Conservation (phyloP, 768 basidiomycete genomes). For the Mycena kentingensis region DNA sequence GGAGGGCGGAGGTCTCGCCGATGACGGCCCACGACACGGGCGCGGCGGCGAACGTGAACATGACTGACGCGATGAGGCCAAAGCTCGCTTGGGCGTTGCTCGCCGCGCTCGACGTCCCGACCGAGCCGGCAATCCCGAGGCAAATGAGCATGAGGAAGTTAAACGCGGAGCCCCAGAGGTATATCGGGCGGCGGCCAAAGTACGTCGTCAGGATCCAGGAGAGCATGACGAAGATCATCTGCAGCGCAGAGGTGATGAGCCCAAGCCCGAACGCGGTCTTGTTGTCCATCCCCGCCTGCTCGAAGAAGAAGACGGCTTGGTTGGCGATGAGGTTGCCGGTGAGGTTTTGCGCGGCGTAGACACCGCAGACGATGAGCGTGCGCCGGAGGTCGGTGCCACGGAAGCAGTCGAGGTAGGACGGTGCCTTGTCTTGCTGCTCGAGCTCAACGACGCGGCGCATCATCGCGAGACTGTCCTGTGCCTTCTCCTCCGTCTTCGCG, state of each 20-base stretch:
- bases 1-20: constrained; percentile 18
- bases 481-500: constrained; percentile 11
- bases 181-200: constrained; percentile 17
- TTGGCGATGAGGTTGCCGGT: constrained; percentile 24
- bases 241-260: constrained; percentile 23
- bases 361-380: constrained; percentile 22
- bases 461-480: constrained; percentile 16
- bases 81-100: constrained; percentile 14
- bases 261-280: constrained; percentile 20
- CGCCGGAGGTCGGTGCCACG: constrained; percentile 20
- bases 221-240: constrained; percentile 24
- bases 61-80: constrained; percentile 20
- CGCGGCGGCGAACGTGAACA: constrained; percentile 22
- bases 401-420: constrained; percentile 18
- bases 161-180: constrained; percentile 22
- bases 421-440: constrained; percentile 7
- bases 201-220: constrained; percentile 23
- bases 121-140: constrained; percentile 18
- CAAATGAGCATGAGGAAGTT: constrained; percentile 21
- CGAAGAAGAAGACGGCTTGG: constrained; percentile 23
- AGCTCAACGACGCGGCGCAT: constrained; percentile 24
- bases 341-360: constrained; percentile 22
- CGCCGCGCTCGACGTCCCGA: constrained; percentile 1
- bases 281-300: constrained; percentile 21
- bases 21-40: constrained; percentile 19